These are phyloP conservation scores for Elongisporangium anandrum DNA, from an alignment of 352 stramenopile genomes.

Conservation along the genomic window DNA sequence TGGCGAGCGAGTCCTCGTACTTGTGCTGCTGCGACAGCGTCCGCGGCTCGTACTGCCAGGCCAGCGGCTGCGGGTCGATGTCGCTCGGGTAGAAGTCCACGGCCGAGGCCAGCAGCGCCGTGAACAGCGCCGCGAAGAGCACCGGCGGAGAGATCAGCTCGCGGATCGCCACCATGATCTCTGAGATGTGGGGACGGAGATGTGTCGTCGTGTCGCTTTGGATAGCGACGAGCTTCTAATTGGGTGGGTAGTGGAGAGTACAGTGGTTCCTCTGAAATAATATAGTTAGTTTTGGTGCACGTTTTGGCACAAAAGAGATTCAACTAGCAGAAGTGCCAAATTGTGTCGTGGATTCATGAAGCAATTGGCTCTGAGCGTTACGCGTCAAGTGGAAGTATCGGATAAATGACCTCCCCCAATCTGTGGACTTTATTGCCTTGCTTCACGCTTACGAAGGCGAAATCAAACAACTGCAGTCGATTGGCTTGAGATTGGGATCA, in stretches of 20 bases:
- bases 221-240: not conserved
- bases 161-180: constrained; percentile 18
- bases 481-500: too few relatives aligned
- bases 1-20: constrained; percentile 17
- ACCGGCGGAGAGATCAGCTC: constrained; percentile 42
- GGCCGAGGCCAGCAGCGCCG: constrained; percentile 46
- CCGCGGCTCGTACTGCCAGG: constrained; percentile 26
- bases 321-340: not conserved
- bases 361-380: too few relatives aligned
- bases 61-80: constrained; percentile 27
- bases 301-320: too few relatives aligned
- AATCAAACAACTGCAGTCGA: too few relatives aligned
- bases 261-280: not conserved
- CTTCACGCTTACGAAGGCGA: too few relatives aligned
- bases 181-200: not conserved
- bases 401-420: too few relatives aligned
- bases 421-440: too few relatives aligned
- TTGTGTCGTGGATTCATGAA: not conserved
- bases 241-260: not conserved
- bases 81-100: constrained; percentile 42
- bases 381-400: too few relatives aligned
- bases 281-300: not conserved
- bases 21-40: constrained; percentile 35
- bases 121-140: constrained; percentile 38
- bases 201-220: not conserved